Evolutionary conservation across 192 early-diverging fungal genomes (phyloP).

Genomic region (Diversispora eburnea): DNA sequence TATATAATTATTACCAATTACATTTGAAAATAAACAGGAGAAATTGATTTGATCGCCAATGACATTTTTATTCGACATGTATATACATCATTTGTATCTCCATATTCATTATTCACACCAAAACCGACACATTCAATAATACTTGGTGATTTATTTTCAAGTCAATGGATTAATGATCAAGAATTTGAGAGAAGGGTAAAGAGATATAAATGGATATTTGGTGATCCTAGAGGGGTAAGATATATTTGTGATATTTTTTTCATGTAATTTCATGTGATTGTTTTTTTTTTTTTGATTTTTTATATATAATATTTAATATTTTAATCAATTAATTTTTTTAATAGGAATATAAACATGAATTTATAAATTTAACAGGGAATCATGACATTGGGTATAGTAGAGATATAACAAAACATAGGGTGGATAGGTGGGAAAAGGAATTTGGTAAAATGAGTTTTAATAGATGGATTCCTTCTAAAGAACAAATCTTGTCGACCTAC

Average conservation of each 20-base stretch:
- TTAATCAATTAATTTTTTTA: not conserved
- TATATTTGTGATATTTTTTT: not conserved
- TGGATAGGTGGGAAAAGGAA: conserved; percentile 49
- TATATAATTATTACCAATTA: not conserved
- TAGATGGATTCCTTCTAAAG: conserved; percentile 26
- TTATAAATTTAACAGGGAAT: conserved; percentile 58
- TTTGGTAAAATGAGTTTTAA: conserved; percentile 56
- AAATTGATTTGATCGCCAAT: conserved; percentile 53
- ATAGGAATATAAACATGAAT: conserved; percentile 27
- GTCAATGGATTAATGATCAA: conserved; percentile 54
- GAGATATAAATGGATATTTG: conserved; percentile 56
- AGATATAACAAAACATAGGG: conserved; percentile 48
- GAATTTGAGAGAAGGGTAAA: conserved; percentile 55
- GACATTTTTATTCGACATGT: conserved; percentile 59
- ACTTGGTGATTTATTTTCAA: conserved; percentile 66
- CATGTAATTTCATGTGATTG: not conserved
- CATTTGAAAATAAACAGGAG: conserved; percentile 20
- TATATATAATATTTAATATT: not conserved
- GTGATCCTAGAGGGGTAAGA: conserved; percentile 33
- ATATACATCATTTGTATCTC: conserved; percentile 47
- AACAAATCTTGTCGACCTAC: too few relatives aligned
- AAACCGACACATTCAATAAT: conserved; percentile 52
- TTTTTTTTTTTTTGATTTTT: not conserved
- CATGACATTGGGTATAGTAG: conserved; percentile 66
- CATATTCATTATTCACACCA: conserved; percentile 33